Percentiles rank a stretch among this genome's conserved stretches.
Conservation (phyloP, 495 filamentous ascomycete genomes). For the Aspergillus wentii region DNA sequence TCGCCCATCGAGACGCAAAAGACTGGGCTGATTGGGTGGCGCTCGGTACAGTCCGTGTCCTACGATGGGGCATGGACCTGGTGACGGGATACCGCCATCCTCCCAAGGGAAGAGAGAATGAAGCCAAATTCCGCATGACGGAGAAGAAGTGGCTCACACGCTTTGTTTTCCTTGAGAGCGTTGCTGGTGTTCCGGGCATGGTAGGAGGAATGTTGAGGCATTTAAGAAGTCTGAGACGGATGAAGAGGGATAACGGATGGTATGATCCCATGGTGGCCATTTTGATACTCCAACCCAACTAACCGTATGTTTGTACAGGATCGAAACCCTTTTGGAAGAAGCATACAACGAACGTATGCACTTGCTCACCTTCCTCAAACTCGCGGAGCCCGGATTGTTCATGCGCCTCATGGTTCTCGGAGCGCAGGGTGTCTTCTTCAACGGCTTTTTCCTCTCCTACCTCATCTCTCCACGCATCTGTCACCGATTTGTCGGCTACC, state of each 20-base stretch:
- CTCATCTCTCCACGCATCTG: slow-evolving; percentile 83
- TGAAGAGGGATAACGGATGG: slow-evolving; percentile 96
- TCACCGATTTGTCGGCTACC: slow-evolving; percentile 94
- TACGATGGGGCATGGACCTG: slow-evolving; percentile 64
- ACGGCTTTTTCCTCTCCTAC: slow-evolving; percentile 85
- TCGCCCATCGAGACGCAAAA: slow-evolving; percentile 64
- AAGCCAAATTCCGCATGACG: slow-evolving; percentile 55
- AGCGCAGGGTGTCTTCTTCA: slow-evolving; percentile 89
- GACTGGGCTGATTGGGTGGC: slow-evolving; percentile 67
- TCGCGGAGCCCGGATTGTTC: slow-evolving; percentile 83
- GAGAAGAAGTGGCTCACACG: slow-evolving; percentile 76
- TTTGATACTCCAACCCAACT: background rate
- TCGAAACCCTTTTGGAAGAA: slow-evolving; percentile 92
- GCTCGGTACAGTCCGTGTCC: slow-evolving; percentile 52
- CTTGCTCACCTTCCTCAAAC: slow-evolving; percentile 87
- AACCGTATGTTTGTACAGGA: no score
- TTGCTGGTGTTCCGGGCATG: slow-evolving; percentile 95
- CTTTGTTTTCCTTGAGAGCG: slow-evolving; percentile 89
- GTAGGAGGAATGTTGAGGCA: slow-evolving; percentile 92
- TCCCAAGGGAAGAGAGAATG: slow-evolving; percentile 36
- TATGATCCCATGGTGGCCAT: slow-evolving; percentile 15
- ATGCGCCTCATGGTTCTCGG: slow-evolving; percentile 84
- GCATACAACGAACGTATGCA: slow-evolving; percentile 97
- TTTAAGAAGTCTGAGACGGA: slow-evolving; percentile 70
- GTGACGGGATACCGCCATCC: slow-evolving; percentile 70